Evolutionary conservation across 140 eudicot genomes (phyloP).

Genomic region (Oenanthe javanica): DNA sequence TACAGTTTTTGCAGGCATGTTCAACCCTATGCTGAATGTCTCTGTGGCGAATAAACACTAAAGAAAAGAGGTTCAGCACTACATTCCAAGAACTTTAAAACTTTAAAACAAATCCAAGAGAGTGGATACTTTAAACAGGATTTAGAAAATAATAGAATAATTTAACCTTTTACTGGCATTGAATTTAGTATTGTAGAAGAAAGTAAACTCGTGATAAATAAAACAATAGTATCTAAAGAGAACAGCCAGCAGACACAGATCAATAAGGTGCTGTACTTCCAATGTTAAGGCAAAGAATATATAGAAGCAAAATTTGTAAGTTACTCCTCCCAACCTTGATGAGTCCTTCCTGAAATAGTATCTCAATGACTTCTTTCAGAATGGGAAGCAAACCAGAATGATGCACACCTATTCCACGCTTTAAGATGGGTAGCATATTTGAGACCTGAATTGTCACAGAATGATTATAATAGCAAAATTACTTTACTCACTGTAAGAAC

Average conservation of each 20-base stretch:
- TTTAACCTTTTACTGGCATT: background rate
- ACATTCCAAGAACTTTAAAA: conserved; percentile 1
- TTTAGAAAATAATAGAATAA: background rate
- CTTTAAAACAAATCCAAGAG: background rate
- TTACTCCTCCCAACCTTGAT: conserved; percentile 59
- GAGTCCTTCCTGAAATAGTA: conserved; percentile 93
- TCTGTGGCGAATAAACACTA: conserved; percentile 99
- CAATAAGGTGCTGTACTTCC: background rate
- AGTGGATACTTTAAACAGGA: background rate
- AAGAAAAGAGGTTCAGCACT: conserved; percentile 20
- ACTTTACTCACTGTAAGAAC: background rate
- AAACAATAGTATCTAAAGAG: background rate
- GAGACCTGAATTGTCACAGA: conserved; percentile 49
- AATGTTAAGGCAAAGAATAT: background rate
- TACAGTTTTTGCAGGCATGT: conserved; percentile 99
- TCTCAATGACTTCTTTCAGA: conserved; percentile 96
- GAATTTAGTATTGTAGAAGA: background rate
- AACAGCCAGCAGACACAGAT: background rate
- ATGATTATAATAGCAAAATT: background rate
- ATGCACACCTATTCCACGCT: conserved; percentile 99
- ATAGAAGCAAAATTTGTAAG: background rate
- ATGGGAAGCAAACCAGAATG: conserved; percentile 99
- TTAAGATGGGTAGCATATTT: conserved; percentile 92
- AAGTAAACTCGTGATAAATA: background rate
- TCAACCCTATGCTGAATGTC: conserved; percentile 98